Base-by-base conservation (phyloP, 2,329 filamentous ascomycete genomes). In the Tolypocladium cylindrosporum region DNA sequence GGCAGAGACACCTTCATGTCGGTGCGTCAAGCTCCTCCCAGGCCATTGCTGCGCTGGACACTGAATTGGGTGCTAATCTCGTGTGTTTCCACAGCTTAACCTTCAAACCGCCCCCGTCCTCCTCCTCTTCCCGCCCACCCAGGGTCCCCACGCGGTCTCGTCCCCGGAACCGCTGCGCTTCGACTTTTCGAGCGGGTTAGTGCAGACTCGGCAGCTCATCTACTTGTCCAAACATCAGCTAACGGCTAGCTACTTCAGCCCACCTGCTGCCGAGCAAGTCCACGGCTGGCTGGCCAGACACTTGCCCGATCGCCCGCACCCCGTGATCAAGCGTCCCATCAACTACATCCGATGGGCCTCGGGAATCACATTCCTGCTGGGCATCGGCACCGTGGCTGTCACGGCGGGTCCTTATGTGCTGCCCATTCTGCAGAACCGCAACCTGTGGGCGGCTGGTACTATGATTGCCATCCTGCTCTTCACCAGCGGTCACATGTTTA, bases 401-500 rank as follows among this genome's bases (percentile, higher is more conserved):
- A 86, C 92, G 54, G 82, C 87, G 14, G 89, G 85, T 65, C 90
- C 90, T 7, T 95, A 92, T 67, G 68, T 97, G 14, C 70, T 93
- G 13, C 93, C 93, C 3, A 68, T 97, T 60, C 72, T 97, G 41
- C 90, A 91, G 72, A 97, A 88, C 78, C 88, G 93, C 65, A 97
- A 96, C 68, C 76, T 97, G 21, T 99, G 94, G 94, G 92, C 93
- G 31, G 90, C 89, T 27, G 74, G 95, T 67, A 96, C 89, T 73
- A 78, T 99, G 64, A 91, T 97, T 67, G 80, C 86, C 16, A 92
- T 99, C 62, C 82, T 99, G 48, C 79, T 97, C 59, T 99, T 97
- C 76, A 97, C 89, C 53, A 94, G 89, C 66, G 95, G 94, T 43
- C 92, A 97, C 75, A 99, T 99, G 95, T 99, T 95, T 82, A 99